Evolutionary conservation across 768 basidiomycete species (phyloP), one percentile per base, ranked within the genome.

Genomic region (Strobilomyces echinocephalus): DNA sequence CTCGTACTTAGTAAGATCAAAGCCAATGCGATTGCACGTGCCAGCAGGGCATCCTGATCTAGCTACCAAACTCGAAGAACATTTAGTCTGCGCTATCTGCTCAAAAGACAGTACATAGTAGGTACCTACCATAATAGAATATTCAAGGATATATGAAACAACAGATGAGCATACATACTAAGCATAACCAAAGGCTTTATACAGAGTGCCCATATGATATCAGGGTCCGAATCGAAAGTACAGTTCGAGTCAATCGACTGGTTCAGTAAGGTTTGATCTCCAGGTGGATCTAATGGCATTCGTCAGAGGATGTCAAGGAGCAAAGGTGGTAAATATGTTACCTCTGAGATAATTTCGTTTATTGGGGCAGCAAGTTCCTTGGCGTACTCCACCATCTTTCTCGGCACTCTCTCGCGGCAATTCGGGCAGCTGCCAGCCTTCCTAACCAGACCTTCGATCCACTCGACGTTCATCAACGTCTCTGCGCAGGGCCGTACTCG

Each of bases 401-500:
- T 57, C 10, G 68, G 69, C 5, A 51, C 66, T 49, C 69, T 69
- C 20, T 69, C 68, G 50, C 60, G 52, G 50, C 68, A 69, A 46
- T 31, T 56, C 38, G 49, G 52, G 43, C 68, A 69, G 40, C 68
- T 69, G 20, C 68, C 69, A 30, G 68, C 59, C 57, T 57, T 69
- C 43, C 57, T 66, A 7, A 62, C 53, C 64, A 71, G 59, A 33
- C 54, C 34, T 24, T 69, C 68, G 11, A 71, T 61, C 68, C 68
- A 69, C 47, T 69, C 68, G 18, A 53, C 5, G 21, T 62, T 71
- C 55, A 59, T 52, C 44, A 69, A 46, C 16, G 66, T 69, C 26
- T 69, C 68, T 16, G 58, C 62, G 42, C 68, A 70, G 7, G 68
- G 68, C n/a, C 68, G 69, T 20, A 66, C 55, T 28, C 68, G 66